Percentiles rank a stretch among this genome's conserved stretches.
Evolutionary conservation across 495 filamentous ascomycete species (phyloP).

Genomic region (Xylaria intraflava): DNA sequence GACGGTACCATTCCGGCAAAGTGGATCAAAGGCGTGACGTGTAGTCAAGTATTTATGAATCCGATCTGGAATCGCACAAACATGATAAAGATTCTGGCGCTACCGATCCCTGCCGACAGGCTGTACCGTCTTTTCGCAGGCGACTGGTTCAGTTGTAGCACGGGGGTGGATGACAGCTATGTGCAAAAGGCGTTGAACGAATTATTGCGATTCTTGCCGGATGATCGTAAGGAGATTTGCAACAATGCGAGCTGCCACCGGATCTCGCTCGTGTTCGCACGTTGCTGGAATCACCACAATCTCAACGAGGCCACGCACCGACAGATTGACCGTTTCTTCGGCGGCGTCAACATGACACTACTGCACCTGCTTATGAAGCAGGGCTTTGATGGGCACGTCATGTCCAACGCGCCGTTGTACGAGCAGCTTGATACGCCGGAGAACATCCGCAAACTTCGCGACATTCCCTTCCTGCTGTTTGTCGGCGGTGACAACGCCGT

Average conservation of each 20-base stretch:
- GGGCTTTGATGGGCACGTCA: slow-evolving; percentile 47
- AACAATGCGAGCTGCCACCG: slow-evolving; percentile 57
- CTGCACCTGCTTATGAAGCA: slow-evolving; percentile 53
- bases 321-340: slow-evolving; percentile 55
- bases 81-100: slow-evolving; percentile 47
- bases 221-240: slow-evolving; percentile 51
- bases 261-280: slow-evolving; percentile 53
- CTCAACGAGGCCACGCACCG: slow-evolving; percentile 58
- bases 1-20: slow-evolving; percentile 54
- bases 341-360: slow-evolving; percentile 54
- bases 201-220: slow-evolving; percentile 54
- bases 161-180: slow-evolving; percentile 38
- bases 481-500: slow-evolving; percentile 56
- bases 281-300: slow-evolving; percentile 58
- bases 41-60: slow-evolving; percentile 60
- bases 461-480: slow-evolving; percentile 53
- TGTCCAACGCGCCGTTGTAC: slow-evolving; percentile 43
- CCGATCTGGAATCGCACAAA: slow-evolving; percentile 54
- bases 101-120: slow-evolving; percentile 41
- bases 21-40: slow-evolving; percentile 57
- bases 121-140: slow-evolving; percentile 43
- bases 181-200: slow-evolving; percentile 52
- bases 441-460: slow-evolving; percentile 47
- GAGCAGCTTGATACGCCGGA: slow-evolving; percentile 39
- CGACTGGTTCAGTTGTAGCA: slow-evolving; percentile 49